Base-by-base conservation (phyloP, 495 filamentous ascomycete species). In the Podospora australis region DNA sequence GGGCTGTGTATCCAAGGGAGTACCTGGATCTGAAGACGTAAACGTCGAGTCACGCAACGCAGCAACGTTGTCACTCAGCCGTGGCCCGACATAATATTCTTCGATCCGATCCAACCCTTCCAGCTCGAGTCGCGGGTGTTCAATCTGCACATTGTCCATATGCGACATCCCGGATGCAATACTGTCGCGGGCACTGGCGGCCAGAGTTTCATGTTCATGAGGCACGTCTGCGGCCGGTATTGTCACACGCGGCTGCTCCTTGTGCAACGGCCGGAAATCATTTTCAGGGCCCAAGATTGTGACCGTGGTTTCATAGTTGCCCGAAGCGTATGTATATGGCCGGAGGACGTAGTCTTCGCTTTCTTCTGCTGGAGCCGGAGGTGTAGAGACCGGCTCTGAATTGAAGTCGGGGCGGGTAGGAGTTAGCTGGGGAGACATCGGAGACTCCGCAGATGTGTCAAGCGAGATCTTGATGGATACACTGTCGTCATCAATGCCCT, bases 221-320 rank as follows among this genome's bases (percentile, higher is more conserved):
- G 30, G 52, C 49, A 59, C 25, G 17, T 49, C 44, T 39, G 60
- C 21, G 39, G 41, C 42, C 36, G 50, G 44, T 43, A 44, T 57
- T 32, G 57, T 54, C 11, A 42, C 43, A 63, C 59, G 47, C 49
- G 46, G 44, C 35, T 45, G 53, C 35, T 67, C 66, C 56, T 55
- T 58, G 50, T 57, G 40, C 30, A 61, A 58, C 47, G 66, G 56
- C 39, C 43, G 46, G 47, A 71, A 72, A 56, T 69, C 66, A 49
- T 55, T 53, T 32, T 62, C 70, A 30, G 63, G 66, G 10, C 69
- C 69, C 43, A 74, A 52, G 16, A 70, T 71, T 16, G 70, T 73
- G 40, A 73, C 64, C 40, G 70, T 74, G 14, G 67, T 73, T 50
- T 61, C 56, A 36, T 67, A 66, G 38, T 53, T 52, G 13, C 59